These are phyloP conservation scores for Neoarthrinium moseri DNA, from an alignment of 2,329 filamentous ascomycete species.

Conservation along the genomic window DNA sequence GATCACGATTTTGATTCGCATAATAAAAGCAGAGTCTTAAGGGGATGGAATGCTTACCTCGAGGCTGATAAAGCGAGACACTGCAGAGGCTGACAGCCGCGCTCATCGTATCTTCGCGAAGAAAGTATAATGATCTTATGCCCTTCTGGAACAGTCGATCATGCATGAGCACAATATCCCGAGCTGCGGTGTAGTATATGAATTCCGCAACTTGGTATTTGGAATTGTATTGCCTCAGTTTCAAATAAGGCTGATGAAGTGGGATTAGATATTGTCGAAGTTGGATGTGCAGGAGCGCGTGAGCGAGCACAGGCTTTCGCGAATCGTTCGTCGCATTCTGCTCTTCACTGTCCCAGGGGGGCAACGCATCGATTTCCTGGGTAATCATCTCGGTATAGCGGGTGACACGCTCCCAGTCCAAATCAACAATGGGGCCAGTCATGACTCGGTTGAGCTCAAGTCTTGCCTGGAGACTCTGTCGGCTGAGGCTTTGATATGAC, in stretches of 20 bases:
- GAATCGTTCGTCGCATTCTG: slow-evolving; percentile 33
- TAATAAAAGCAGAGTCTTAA: neutral
- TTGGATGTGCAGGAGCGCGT: slow-evolving; percentile 60
- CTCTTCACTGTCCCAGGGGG: slow-evolving; percentile 46
- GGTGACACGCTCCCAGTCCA: slow-evolving; percentile 62
- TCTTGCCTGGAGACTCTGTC: slow-evolving; percentile 54
- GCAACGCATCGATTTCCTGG: slow-evolving; percentile 59
- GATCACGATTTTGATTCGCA: no score
- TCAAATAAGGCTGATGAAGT: slow-evolving; percentile 59
- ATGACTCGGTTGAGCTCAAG: slow-evolving; percentile 57
- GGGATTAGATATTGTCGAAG: slow-evolving; percentile 62
- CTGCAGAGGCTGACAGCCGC: slow-evolving; percentile 61
- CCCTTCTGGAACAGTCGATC: slow-evolving; percentile 60
- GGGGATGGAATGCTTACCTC: slow-evolving; percentile 24
- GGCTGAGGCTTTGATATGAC: slow-evolving; percentile 57
- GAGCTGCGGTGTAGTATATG: slow-evolving; percentile 61
- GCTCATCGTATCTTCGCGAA: slow-evolving; percentile 59
- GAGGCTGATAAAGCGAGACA: slow-evolving; percentile 59
- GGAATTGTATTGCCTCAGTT: slow-evolving; percentile 57
- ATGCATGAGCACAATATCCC: slow-evolving; percentile 61
- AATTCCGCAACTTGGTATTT: slow-evolving; percentile 64
- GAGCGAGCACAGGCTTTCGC: slow-evolving; percentile 57
- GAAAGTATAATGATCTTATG: slow-evolving; percentile 57
- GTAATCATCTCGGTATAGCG: slow-evolving; percentile 61
- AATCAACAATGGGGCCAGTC: slow-evolving; percentile 51